phyloP scores from a whole-genome alignment of 495 filamentous ascomycete genomes.

The Friedmanniomyces simplex region DNA sequence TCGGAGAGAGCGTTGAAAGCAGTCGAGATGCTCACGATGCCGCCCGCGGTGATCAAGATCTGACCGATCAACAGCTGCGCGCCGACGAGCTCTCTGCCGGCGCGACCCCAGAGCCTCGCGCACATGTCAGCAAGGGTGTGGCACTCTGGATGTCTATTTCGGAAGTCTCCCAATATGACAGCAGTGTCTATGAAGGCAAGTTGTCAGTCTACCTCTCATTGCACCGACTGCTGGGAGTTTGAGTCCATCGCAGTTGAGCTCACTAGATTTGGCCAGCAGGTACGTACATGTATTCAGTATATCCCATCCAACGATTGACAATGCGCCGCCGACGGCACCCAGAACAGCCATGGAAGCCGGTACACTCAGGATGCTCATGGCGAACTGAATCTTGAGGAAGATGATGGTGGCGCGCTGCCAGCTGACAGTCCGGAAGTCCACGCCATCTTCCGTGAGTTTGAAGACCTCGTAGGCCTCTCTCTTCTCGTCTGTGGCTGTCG shows the following conservation, averaged over 20 bases:
- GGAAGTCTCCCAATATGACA: constrained; percentile 4
- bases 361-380: constrained; percentile 4
- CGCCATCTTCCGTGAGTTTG: constrained; percentile 2
- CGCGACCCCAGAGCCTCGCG: constrained; percentile 3
- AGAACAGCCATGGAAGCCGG: background rate
- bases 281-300: constrained; percentile 2
- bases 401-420: constrained; percentile 7
- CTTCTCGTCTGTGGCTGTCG: background rate
- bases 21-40: constrained; percentile 14
- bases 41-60: constrained; percentile 35
- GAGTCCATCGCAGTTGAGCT: background rate
- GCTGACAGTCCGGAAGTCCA: constrained; percentile 4
- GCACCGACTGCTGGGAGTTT: background rate
- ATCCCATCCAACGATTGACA: constrained; percentile 2
- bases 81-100: constrained; percentile 12
- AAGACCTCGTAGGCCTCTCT: constrained; percentile 1
- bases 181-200: background rate
- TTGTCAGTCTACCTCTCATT: background rate
- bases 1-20: constrained; percentile 16
- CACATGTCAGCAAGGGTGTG: constrained; percentile 15
- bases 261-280: background rate
- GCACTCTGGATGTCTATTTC: constrained; percentile 9
- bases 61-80: constrained; percentile 21
- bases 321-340: background rate
- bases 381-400: constrained; percentile 4